These are phyloP conservation scores for Colletotrichum trifolii DNA, from an alignment of 2,329 filamentous ascomycete species.

Conservation along the genomic window DNA sequence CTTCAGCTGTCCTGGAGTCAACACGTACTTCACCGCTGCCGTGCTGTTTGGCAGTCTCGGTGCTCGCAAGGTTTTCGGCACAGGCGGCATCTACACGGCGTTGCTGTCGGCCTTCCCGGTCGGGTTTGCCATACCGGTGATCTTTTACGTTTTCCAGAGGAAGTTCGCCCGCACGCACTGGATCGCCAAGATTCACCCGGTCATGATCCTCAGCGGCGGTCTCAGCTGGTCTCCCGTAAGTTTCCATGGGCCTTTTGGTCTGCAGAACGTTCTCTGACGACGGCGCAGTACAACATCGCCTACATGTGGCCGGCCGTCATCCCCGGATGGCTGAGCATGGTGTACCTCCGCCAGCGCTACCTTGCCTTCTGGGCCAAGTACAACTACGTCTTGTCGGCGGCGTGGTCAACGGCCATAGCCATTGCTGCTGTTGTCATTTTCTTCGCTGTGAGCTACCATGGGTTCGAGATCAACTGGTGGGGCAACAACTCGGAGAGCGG, in stretches of 20 bases:
- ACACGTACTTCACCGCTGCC: constrained; percentile 50
- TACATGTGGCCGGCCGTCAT: constrained; percentile 58
- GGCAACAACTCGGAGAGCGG: constrained; percentile 39
- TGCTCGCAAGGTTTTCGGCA: constrained; percentile 50
- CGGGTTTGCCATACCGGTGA: constrained; percentile 47
- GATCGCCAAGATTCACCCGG: constrained; percentile 53
- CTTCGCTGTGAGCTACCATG: constrained; percentile 43
- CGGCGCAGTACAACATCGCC: constrained; percentile 49
- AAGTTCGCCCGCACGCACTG: constrained; percentile 46
- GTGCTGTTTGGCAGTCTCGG: constrained; percentile 56
- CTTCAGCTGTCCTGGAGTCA: constrained; percentile 45
- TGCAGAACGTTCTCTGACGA: not conserved
- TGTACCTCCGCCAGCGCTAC: constrained; percentile 52
- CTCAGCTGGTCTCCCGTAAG: constrained; percentile 46
- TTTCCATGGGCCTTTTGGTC: not conserved
- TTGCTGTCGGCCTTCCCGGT: constrained; percentile 49
- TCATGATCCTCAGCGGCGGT: constrained; percentile 50
- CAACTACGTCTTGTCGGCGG: constrained; percentile 48
- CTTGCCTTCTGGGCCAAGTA: constrained; percentile 52
- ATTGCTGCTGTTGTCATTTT: constrained; percentile 46
- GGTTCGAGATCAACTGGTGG: constrained; percentile 43
- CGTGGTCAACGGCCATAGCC: constrained; percentile 45
- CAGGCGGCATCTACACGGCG: constrained; percentile 48
- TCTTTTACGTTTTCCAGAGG: constrained; percentile 46
- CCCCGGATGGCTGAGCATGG: constrained; percentile 54